These are phyloP conservation scores for Penstemon eatonii DNA, from an alignment of 257 asterid genomes.

Conservation along the genomic window DNA sequence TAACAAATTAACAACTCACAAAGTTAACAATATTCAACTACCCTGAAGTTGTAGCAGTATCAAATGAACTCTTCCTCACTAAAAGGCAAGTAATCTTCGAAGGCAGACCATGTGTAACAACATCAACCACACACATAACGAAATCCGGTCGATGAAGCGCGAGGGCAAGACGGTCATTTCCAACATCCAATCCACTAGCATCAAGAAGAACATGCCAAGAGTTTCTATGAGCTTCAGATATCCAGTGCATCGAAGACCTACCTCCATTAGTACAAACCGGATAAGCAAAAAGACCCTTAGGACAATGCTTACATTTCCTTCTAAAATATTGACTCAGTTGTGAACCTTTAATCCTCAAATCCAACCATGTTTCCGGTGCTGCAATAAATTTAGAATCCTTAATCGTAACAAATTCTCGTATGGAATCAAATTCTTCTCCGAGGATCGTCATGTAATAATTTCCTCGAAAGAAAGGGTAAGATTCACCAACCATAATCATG, in stretches of 20 bases:
- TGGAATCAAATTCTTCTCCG: constrained; percentile 44
- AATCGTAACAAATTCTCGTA: constrained; percentile 39
- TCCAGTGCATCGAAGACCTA: constrained; percentile 81
- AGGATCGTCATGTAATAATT: constrained; percentile 69
- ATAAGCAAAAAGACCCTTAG: constrained; percentile 74
- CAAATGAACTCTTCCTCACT: constrained; percentile 63
- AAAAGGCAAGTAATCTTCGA: constrained; percentile 60
- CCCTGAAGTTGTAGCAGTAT: constrained; percentile 37
- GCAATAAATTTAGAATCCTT: constrained; percentile 62
- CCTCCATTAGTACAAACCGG: constrained; percentile 43
- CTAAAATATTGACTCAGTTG: constrained; percentile 77
- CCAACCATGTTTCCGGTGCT: constrained; percentile 75
- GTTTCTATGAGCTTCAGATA: constrained; percentile 77
- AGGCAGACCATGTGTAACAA: constrained; percentile 45
- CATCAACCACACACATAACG: constrained; percentile 52
- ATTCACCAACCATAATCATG: constrained; percentile 63
- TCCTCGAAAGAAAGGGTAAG: constrained; percentile 77
- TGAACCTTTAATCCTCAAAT: constrained; percentile 84
- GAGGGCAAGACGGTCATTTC: constrained; percentile 48
- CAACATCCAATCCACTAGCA: constrained; percentile 45
- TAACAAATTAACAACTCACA: no score
- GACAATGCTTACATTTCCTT: constrained; percentile 60
- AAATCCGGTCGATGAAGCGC: constrained; percentile 78
- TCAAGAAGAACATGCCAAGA: constrained; percentile 76
- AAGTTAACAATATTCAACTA: constrained; percentile 9